A percentile compares a stretch with the other conserved stretches of the same genome.
phyloP scores from a whole-genome alignment of 2,329 filamentous ascomycete genomes.

The Verticillium isaacii region DNA sequence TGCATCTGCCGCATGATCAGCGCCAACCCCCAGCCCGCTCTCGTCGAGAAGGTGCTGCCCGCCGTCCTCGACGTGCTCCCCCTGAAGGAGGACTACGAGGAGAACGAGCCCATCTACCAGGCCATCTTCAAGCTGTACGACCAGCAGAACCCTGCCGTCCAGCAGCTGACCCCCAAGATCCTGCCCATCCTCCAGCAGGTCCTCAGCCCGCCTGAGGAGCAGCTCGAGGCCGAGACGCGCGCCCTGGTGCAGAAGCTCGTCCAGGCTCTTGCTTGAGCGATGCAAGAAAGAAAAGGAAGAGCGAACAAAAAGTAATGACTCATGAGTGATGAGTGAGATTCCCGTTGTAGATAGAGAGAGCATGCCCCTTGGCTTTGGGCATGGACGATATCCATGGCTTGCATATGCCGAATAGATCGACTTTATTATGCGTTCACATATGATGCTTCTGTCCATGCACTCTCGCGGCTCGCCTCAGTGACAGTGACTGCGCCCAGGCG shows the following conservation, averaged over 20 bases:
- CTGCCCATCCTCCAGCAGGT: constrained; percentile 70
- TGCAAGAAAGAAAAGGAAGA: neutral
- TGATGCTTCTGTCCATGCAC: too few relatives aligned
- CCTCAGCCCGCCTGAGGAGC: constrained; percentile 65
- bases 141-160: constrained; percentile 62
- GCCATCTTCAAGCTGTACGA: constrained; percentile 82
- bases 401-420: neutral
- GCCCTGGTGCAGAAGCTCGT: constrained; percentile 62
- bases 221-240: constrained; percentile 69
- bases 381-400: neutral
- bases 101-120: constrained; percentile 90
- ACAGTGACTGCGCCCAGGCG: too few relatives aligned
- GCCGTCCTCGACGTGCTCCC: constrained; percentile 75
- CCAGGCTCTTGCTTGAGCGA: constrained; percentile 29
- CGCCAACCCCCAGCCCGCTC: constrained; percentile 77
- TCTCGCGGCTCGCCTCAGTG: too few relatives aligned
- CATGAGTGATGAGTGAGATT: constrained; percentile 1
- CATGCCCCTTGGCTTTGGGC: neutral
- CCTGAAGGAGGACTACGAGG: constrained; percentile 88
- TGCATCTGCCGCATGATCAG: constrained; percentile 91
- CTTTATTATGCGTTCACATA: neutral
- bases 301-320: constrained; percentile 1
- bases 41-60: constrained; percentile 77
- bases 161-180: constrained; percentile 64
- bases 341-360: constrained; percentile 3